Percentiles rank a stretch among this genome's conserved stretches.
These are phyloP conservation scores for Cyberlindnera subsufficiens DNA, from an alignment of 805 yeast species.

Conservation along the genomic window DNA sequence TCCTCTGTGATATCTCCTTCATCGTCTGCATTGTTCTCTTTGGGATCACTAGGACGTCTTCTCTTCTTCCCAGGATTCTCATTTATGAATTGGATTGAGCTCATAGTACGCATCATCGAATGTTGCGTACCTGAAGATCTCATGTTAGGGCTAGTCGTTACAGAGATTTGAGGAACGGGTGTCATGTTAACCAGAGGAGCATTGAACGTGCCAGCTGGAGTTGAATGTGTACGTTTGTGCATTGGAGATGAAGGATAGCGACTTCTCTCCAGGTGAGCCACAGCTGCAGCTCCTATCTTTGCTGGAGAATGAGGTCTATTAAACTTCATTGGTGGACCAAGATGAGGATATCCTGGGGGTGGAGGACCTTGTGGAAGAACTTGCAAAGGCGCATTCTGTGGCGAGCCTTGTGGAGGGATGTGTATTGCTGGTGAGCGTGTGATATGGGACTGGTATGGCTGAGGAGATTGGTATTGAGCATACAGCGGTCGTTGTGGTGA, in stretches of 20 bases:
- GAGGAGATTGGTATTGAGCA: slow-evolving; percentile 3
- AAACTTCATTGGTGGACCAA: slow-evolving; percentile 20
- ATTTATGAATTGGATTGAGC: slow-evolving; percentile 23
- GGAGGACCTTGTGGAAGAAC: neutral
- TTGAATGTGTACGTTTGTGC: slow-evolving; percentile 35
- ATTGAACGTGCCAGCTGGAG: slow-evolving; percentile 24
- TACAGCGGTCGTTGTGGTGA: slow-evolving; percentile 12
- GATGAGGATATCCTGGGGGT: slow-evolving; percentile 3
- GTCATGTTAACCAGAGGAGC: slow-evolving; percentile 1
- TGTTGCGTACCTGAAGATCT: slow-evolving; percentile 5
- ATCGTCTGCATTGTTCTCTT: slow-evolving; percentile 8
- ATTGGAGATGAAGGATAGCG: slow-evolving; percentile 21
- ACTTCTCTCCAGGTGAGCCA: slow-evolving; percentile 38
- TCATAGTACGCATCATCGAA: slow-evolving; percentile 24
- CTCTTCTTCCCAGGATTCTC: slow-evolving; percentile 24
- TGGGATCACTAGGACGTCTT: slow-evolving; percentile 22
- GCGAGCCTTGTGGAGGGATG: neutral
- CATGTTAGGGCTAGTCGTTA: neutral
- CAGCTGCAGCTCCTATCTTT: slow-evolving; percentile 67
- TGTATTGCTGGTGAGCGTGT: no score
- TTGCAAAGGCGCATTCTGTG: neutral
- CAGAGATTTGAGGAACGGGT: neutral
- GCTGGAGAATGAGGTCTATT: slow-evolving; percentile 58
- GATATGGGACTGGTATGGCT: slow-evolving; percentile 2
- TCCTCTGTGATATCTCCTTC: slow-evolving; percentile 14